Base-by-base conservation (phyloP, 352 stramenopile species). In the Globisporangium irregulare region DNA sequence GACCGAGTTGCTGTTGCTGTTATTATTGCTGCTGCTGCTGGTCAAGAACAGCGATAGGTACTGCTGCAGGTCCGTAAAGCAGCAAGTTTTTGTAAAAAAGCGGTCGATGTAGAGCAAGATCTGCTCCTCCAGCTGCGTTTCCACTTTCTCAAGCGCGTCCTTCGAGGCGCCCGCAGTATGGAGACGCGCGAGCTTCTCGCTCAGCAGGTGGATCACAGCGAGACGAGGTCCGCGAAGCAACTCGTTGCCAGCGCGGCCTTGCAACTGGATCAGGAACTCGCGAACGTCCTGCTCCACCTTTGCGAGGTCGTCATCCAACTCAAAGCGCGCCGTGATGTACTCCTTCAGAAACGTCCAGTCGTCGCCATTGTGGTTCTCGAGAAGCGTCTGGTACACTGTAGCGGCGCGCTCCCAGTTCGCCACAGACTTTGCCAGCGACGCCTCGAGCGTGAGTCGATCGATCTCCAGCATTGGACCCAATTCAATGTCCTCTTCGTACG, bases 41-140 rank as follows among this genome's bases (percentile, higher is more conserved):
- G 8, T 43, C 5, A 81, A 69, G n/a, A 89, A 87, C 1, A 85
- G 57, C 53, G 65, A 66, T 4, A 92, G 71, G 53, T 91, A 95
- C 67, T 92, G 85, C 73, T 94, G 88, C 36, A 96, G 73, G 64
- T 96, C 88, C 60, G 85, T 85, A 70, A 96, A 94, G 67, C 88
- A 96, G 80, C 86, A 94, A 56, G 82, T 83, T 72, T 96, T 96
- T 12, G 74, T 83, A 64, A 82, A 82, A 73, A 94, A 94, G 8
- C 73, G 77, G 27, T 90, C 73, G 43, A 80, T 74, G 74, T 96
- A 96, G 27, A 62, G 65, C 38, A 84, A 29, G 15, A 95, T 82
- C 20, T 70, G 59, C 24, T 80, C 71, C 61, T 87, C 69, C 3
- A 96, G 63, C 46, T 75, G 73, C 3, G 43, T 43, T 56, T 94